Conservation (phyloP, 2,329 filamentous ascomycete species). For the Neopestalotiopsis sp. region DNA sequence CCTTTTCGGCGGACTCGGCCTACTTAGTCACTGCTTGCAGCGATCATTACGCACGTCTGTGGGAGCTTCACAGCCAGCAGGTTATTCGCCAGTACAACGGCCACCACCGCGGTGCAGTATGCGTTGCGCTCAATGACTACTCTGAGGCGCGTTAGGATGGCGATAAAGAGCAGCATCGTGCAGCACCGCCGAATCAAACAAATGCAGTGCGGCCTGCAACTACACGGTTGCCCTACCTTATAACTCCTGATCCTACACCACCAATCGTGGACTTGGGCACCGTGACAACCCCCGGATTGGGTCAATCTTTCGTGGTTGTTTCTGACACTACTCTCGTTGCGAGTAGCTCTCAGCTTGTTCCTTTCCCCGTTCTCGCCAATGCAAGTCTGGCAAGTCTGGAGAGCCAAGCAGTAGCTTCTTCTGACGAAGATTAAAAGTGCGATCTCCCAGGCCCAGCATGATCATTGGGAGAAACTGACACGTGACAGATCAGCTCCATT, state of each 20-base stretch:
- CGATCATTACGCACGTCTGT: conserved; percentile 90
- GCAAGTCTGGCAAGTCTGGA: conserved; percentile 19
- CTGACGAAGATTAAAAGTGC: conserved; percentile 9
- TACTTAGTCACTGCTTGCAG: conserved; percentile 93
- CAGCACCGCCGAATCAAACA: neutral
- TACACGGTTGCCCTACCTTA: neutral
- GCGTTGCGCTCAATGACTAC: conserved; percentile 91
- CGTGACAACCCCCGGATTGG: no score
- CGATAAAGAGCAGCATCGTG: conserved; percentile 1
- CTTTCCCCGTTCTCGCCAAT: neutral
- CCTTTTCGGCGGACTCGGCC: conserved; percentile 90
- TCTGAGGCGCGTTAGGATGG: conserved; percentile 55
- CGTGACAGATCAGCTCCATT: neutral
- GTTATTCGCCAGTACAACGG: conserved; percentile 96
- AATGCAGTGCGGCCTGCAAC: neutral
- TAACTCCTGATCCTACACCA: neutral
- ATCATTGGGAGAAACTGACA: no score
- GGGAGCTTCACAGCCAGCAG: conserved; percentile 85
- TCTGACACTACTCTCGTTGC: neutral
- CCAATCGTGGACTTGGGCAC: neutral
- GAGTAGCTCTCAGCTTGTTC: neutral
- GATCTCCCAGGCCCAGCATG: conserved; percentile 1
- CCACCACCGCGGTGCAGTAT: conserved; percentile 89
- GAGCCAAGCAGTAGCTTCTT: conserved; percentile 11
- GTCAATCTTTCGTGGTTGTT: no score